Evolutionary conservation across 805 yeast species (phyloP).

Genomic region (Hanseniaspora occidentalis): DNA sequence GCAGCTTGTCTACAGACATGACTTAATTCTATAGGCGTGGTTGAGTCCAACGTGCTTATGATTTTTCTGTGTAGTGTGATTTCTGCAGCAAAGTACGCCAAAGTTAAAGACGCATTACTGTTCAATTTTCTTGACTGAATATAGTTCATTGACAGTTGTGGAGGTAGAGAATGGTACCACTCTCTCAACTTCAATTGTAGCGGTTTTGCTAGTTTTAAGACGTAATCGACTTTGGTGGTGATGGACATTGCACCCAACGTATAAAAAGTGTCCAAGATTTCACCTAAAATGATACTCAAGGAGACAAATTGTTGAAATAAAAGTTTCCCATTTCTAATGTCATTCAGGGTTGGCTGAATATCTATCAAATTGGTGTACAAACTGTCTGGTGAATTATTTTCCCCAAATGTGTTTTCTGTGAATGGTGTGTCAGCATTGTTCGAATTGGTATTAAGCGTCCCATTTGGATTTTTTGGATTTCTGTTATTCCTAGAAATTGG

Average conservation of each 20-base stretch:
- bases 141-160: slow-evolving; percentile 48
- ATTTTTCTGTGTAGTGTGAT: slow-evolving; percentile 74
- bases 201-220: slow-evolving; percentile 70
- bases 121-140: slow-evolving; percentile 50
- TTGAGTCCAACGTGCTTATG: slow-evolving; percentile 35
- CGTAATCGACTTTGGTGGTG: slow-evolving; percentile 47
- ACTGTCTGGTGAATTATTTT: slow-evolving; percentile 4
- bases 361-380: slow-evolving; percentile 14
- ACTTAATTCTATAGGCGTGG: slow-evolving; percentile 38
- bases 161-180: slow-evolving; percentile 68
- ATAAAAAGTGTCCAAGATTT: slow-evolving; percentile 59
- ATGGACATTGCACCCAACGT: slow-evolving; percentile 53
- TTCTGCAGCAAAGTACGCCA: slow-evolving; percentile 84
- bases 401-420: slow-evolving; percentile 1
- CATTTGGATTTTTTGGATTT: background rate
- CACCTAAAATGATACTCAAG: slow-evolving; percentile 55
- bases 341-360: slow-evolving; percentile 29
- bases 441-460: background rate
- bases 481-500: slow-evolving; percentile 21
- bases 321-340: slow-evolving; percentile 56
- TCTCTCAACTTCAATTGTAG: slow-evolving; percentile 55
- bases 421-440: slow-evolving; percentile 2
- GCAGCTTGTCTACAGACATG: slow-evolving; percentile 79
- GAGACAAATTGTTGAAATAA: slow-evolving; percentile 58
- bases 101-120: slow-evolving; percentile 65